phyloP scores from a whole-genome alignment of 1,284 basidiomycete genomes.

The Fomitopsis betulina region DNA sequence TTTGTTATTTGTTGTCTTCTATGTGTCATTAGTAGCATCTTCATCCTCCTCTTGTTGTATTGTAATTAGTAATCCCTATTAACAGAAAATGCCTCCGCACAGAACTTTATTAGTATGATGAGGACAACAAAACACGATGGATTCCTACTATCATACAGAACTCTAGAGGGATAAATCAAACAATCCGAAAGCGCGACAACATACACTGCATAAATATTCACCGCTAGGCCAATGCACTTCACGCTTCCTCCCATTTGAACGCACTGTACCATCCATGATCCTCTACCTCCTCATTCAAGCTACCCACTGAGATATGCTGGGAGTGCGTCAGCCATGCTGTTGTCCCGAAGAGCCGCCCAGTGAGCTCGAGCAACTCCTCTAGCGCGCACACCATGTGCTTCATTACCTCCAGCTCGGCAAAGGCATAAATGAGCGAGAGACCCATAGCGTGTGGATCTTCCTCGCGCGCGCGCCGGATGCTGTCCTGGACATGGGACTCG shows the following conservation, averaged over 20 bases:
- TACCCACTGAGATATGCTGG: constrained; percentile 18
- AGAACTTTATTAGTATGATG: no score
- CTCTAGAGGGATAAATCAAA: no score
- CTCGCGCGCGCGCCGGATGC: constrained; percentile 27
- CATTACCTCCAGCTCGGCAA: constrained; percentile 43
- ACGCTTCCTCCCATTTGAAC: constrained; percentile 20
- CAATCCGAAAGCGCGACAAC: no score
- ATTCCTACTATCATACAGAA: no score
- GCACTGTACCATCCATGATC: constrained; percentile 27
- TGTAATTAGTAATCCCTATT: no score
- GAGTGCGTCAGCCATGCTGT: constrained; percentile 37
- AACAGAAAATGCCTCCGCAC: no score
- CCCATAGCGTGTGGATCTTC: constrained; percentile 30
- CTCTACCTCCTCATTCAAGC: constrained; percentile 17
- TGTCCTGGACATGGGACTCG: constrained; percentile 33
- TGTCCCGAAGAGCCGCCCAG: constrained; percentile 41
- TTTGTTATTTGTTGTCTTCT: background rate
- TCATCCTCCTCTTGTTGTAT: no score
- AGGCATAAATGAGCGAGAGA: constrained; percentile 37
- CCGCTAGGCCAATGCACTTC: background rate
- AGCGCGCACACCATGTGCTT: constrained; percentile 39
- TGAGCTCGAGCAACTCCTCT: constrained; percentile 37
- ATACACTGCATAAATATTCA: no score
- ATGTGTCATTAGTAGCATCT: no score
- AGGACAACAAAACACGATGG: no score